Evolutionary conservation across 2,329 filamentous ascomycete genomes (phyloP).

Genomic region (Helicocarpus griseus): DNA sequence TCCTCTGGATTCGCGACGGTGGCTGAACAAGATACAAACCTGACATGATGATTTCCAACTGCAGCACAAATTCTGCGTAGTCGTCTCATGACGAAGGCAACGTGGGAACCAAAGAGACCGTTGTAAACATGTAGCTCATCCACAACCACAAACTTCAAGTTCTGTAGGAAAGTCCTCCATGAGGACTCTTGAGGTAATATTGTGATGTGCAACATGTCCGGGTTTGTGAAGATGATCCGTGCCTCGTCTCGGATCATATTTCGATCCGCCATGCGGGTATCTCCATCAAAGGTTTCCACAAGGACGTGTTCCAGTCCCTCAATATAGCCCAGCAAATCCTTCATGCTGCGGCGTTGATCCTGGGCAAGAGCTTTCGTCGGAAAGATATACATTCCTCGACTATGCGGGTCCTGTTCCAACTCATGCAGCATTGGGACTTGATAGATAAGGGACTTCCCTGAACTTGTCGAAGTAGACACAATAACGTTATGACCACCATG

Average conservation of each 20-base stretch:
- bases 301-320: constrained; percentile 62
- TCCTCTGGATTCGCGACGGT: constrained; percentile 87
- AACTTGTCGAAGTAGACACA: constrained; percentile 88
- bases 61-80: constrained; percentile 81
- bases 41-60: constrained; percentile 73
- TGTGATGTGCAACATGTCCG: constrained; percentile 93
- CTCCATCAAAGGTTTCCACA: constrained; percentile 92
- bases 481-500: constrained; percentile 78
- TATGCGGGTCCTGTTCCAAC: constrained; percentile 64
- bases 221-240: constrained; percentile 92
- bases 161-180: constrained; percentile 82
- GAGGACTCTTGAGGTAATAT: constrained; percentile 84
- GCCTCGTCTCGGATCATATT: constrained; percentile 78
- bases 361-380: constrained; percentile 94
- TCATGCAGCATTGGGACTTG: constrained; percentile 86
- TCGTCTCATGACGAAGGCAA: constrained; percentile 89
- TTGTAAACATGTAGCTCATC: constrained; percentile 96
- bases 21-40: constrained; percentile 91
- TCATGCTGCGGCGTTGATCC: constrained; percentile 81
- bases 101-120: constrained; percentile 83
- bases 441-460: constrained; percentile 96
- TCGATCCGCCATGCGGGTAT: constrained; percentile 73
- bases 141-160: constrained; percentile 82
- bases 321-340: constrained; percentile 75
- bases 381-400: constrained; percentile 93